These are phyloP conservation scores for Mrakia hoshinonis DNA, from an alignment of 768 basidiomycete species.

Conservation along the genomic window DNA sequence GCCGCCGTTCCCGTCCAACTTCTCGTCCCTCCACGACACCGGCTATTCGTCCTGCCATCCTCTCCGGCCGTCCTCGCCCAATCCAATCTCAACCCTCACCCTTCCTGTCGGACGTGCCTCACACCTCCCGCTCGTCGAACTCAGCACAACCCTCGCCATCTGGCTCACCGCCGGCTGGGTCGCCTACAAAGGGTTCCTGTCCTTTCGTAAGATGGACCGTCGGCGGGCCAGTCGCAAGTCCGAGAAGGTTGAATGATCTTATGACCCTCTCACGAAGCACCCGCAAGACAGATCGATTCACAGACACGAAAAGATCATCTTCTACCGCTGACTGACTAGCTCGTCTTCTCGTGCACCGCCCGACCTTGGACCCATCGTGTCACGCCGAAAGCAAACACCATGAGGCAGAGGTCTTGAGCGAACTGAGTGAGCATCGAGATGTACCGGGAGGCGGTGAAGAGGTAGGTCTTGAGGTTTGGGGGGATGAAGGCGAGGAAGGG, in stretches of 20 bases:
- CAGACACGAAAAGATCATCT: too few relatives aligned
- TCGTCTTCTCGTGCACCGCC: too few relatives aligned
- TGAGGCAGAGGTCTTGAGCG: slow-evolving; percentile 38
- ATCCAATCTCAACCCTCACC: background rate
- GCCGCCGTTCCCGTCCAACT: background rate
- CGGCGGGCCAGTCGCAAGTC: too few relatives aligned
- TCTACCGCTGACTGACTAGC: too few relatives aligned
- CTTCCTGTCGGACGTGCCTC: slow-evolving; percentile 13
- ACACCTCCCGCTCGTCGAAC: slow-evolving; percentile 12
- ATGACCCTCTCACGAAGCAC: too few relatives aligned
- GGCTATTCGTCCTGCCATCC: background rate
- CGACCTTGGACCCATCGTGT: slow-evolving; percentile 17
- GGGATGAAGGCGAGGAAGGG: slow-evolving; percentile 41
- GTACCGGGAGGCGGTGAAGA: slow-evolving; percentile 39
- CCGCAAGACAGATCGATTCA: too few relatives aligned
- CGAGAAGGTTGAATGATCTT: too few relatives aligned
- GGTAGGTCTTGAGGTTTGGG: slow-evolving; percentile 35
- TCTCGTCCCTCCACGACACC: background rate
- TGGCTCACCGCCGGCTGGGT: slow-evolving; percentile 10
- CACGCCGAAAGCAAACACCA: slow-evolving; percentile 34
- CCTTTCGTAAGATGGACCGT: background rate
- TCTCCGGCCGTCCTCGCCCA: background rate
- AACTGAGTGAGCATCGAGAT: slow-evolving; percentile 36
- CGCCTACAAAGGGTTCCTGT: background rate
- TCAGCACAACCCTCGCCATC: background rate